Evolutionary conservation across 2,329 filamentous ascomycete genomes (phyloP), one percentile per base, ranked within the genome.

Genomic region (Trichophyton rubrum): DNA sequence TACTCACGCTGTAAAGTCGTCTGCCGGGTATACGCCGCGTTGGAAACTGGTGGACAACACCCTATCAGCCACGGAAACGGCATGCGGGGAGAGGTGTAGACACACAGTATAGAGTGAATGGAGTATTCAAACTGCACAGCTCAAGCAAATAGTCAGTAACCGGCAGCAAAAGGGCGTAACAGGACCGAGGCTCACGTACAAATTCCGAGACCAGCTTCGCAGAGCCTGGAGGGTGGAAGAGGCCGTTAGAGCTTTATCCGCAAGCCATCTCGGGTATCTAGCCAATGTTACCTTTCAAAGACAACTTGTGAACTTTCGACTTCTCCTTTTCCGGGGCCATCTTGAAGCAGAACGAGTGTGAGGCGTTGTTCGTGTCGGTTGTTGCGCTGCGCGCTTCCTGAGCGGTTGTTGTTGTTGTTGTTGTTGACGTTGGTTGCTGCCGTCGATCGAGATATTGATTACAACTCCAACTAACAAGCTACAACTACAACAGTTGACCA

Each of bases 151-250:
- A 30, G 20, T 27, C 15, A 30, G 33, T 15, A 30, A 5, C 33
- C 4, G 22, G 51, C 22, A 56, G 15, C 51, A 56, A 13, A 56
- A 3, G 27, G 24, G 11, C 27, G 49, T 15, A 33, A n/a, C 27
- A 20, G 53, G 20, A 8, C 20, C 47, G 45, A 53, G 35, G 43
- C 15, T 56, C 24, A 81, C 88, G 73, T 78, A 95, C 90, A 74
- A 99, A 99, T 78, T 99, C 93, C 51, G 92, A 88, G 61, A 97
- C 90, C 41, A 95, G 83, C 75, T 92, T 95, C 43, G 90, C 84
- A 67, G 85, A 87, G 60, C 85, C 83, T 85, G 65, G 51, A 27
- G 22, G 38, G 20, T 38, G 33, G 33, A 13, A 38, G 33, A 38
- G 2, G 22, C 38, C 51, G 47, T 59, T 20, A 35, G 53, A 61